A percentile compares a stretch with the other conserved stretches of the same genome.
phyloP scores from a whole-genome alignment of 2,329 filamentous ascomycete genomes.

The Fusarium falciforme region DNA sequence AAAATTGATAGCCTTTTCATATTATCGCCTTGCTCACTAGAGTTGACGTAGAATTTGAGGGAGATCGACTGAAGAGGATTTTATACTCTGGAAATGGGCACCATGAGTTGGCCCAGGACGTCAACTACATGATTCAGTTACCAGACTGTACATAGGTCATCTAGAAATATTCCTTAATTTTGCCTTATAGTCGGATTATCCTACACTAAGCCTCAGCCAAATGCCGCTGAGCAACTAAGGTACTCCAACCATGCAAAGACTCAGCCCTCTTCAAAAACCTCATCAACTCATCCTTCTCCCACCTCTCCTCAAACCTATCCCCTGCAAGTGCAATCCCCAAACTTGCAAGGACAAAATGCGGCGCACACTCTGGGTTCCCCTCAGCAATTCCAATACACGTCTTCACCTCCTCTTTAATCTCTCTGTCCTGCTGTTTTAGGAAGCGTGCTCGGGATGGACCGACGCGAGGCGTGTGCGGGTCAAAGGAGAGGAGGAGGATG shows the following conservation, averaged over 20 bases:
- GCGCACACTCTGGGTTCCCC: background rate
- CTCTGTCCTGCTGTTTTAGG: background rate
- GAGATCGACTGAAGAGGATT: too few relatives aligned
- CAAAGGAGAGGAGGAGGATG: background rate
- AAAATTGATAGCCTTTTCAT: background rate
- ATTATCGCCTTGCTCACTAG: background rate
- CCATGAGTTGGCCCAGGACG: too few relatives aligned
- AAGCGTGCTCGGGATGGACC: background rate
- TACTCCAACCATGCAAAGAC: constrained; percentile 31
- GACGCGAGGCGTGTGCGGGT: background rate
- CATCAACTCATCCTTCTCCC: constrained; percentile 51
- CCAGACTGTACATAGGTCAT: background rate
- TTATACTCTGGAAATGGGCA: too few relatives aligned
- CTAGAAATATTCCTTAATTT: background rate
- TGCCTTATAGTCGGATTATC: too few relatives aligned
- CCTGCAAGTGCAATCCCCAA: constrained; percentile 43
- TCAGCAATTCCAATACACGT: background rate
- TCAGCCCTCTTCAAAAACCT: constrained; percentile 47
- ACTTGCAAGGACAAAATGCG: constrained; percentile 14
- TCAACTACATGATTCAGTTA: background rate
- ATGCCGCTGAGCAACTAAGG: constrained; percentile 44
- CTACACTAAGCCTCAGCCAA: background rate
- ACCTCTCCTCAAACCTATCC: constrained; percentile 50
- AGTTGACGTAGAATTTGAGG: background rate
- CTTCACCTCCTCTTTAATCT: background rate